Evolutionary conservation across 192 early-diverging fungal genomes (phyloP).

Genomic region (Backusella mclennaniae): DNA sequence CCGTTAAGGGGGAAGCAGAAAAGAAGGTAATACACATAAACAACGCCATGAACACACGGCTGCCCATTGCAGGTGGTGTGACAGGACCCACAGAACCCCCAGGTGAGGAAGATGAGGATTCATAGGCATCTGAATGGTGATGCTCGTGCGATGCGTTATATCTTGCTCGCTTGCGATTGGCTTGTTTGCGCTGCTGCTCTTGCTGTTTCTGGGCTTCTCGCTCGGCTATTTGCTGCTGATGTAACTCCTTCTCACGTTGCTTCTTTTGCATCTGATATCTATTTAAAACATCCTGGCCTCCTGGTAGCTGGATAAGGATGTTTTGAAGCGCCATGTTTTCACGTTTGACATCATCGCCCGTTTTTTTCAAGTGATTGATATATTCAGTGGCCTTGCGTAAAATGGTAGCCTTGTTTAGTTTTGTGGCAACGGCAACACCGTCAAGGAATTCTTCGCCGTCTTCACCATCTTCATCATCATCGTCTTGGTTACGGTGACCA

Average conservation of each 20-base stretch:
- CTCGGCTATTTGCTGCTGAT: not conserved
- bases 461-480: slow-evolving; percentile 53
- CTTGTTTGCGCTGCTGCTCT: slow-evolving; percentile 10
- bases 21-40: slow-evolving; percentile 62
- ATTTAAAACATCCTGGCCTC: slow-evolving; percentile 38
- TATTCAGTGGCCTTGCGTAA: slow-evolving; percentile 91
- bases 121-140: not conserved
- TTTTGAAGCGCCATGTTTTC: slow-evolving; percentile 47
- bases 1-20: slow-evolving; percentile 35
- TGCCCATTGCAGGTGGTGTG: slow-evolving; percentile 29
- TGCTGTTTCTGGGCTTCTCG: slow-evolving; percentile 13
- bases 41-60: slow-evolving; percentile 55
- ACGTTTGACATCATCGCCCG: slow-evolving; percentile 36
- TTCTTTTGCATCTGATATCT: slow-evolving; percentile 19
- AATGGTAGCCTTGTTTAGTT: slow-evolving; percentile 94
- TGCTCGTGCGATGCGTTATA: not conserved
- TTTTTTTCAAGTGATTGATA: slow-evolving; percentile 60
- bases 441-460: slow-evolving; percentile 66
- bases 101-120: slow-evolving; percentile 24
- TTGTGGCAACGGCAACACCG: slow-evolving; percentile 81
- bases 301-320: slow-evolving; percentile 45
- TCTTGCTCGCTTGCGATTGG: slow-evolving; percentile 13
- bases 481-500: slow-evolving; percentile 18
- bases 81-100: slow-evolving; percentile 14
- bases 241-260: not conserved